Evolutionary conservation across 345 rosid genomes (phyloP).

Genomic region (Pistacia atlantica): DNA sequence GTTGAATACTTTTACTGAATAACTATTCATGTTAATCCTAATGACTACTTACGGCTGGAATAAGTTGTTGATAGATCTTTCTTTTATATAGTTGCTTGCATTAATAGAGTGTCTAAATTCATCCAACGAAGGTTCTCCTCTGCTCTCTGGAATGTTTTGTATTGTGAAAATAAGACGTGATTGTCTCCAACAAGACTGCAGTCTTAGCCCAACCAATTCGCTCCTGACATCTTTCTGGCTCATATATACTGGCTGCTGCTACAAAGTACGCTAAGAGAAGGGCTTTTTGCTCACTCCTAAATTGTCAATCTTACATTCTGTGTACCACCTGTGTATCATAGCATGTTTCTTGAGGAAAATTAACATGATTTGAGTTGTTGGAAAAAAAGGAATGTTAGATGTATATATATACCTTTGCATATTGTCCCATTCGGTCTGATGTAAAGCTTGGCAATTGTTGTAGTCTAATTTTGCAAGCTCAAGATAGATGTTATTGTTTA

Average conservation of each 20-base stretch:
- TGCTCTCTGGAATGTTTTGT: slow-evolving; percentile 29
- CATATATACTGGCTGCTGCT: slow-evolving; percentile 73
- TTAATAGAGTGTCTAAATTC: slow-evolving; percentile 29
- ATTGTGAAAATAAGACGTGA: slow-evolving; percentile 34
- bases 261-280: slow-evolving; percentile 56
- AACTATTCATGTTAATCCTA: too few relatives aligned
- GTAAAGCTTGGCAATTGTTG: too few relatives aligned
- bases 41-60: background rate
- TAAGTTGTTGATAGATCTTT: too few relatives aligned
- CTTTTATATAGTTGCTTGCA: too few relatives aligned
- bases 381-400: background rate
- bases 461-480: too few relatives aligned
- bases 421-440: too few relatives aligned
- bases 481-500: too few relatives aligned
- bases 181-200: slow-evolving; percentile 47
- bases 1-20: too few relatives aligned
- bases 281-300: slow-evolving; percentile 44
- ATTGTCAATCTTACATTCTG: slow-evolving; percentile 42
- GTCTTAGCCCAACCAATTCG: slow-evolving; percentile 81
- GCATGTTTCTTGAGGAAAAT: background rate
- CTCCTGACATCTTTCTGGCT: slow-evolving; percentile 42
- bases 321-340: slow-evolving; percentile 59
- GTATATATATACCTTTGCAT: too few relatives aligned
- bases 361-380: background rate
- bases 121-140: slow-evolving; percentile 44